phyloP scores from a whole-genome alignment of 2,329 filamentous ascomycete genomes.

The Fusarium lateritium region DNA sequence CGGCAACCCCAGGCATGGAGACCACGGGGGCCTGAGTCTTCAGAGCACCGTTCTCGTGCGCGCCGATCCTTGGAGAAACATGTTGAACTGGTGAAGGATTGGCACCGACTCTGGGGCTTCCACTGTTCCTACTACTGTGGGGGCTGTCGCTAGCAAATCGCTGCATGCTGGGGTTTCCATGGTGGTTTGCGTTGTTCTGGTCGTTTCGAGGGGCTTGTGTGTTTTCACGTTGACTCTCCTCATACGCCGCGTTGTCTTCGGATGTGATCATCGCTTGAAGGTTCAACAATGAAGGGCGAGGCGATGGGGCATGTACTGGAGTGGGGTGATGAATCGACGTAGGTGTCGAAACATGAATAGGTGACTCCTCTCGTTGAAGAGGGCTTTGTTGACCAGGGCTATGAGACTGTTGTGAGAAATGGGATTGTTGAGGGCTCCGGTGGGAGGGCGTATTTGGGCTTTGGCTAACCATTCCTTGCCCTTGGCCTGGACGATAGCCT shows the following conservation, averaged over 20 bases:
- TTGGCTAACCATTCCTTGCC: slow-evolving; percentile 54
- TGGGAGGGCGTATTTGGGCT: slow-evolving; percentile 40
- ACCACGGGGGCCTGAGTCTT: slow-evolving; percentile 15
- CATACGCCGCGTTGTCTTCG: slow-evolving; percentile 4
- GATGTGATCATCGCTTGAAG: slow-evolving; percentile 30
- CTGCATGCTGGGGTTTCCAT: slow-evolving; percentile 16
- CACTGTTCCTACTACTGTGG: slow-evolving; percentile 19
- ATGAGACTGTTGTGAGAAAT: slow-evolving; percentile 25
- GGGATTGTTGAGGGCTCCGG: slow-evolving; percentile 25
- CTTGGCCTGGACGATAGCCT: slow-evolving; percentile 56
- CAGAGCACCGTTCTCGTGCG: slow-evolving; percentile 18
- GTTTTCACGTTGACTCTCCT: slow-evolving; percentile 7
- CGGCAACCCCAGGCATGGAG: slow-evolving; percentile 10
- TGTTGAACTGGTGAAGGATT: slow-evolving; percentile 16
- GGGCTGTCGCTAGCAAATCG: slow-evolving; percentile 30
- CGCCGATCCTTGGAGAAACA: slow-evolving; percentile 8
- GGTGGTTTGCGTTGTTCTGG: slow-evolving; percentile 3
- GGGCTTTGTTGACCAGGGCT: slow-evolving; percentile 17
- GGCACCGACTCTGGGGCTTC: slow-evolving; percentile 14
- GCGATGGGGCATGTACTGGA: slow-evolving; percentile 31
- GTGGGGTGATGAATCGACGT: slow-evolving; percentile 27
- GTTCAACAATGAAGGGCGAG: slow-evolving; percentile 32
- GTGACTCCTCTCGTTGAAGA: slow-evolving; percentile 29
- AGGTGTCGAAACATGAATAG: slow-evolving; percentile 35
- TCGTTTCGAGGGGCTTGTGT: slow-evolving; percentile 4